These are phyloP conservation scores for Malus fusca DNA, from an alignment of 306 rosid species.

Conservation along the genomic window DNA sequence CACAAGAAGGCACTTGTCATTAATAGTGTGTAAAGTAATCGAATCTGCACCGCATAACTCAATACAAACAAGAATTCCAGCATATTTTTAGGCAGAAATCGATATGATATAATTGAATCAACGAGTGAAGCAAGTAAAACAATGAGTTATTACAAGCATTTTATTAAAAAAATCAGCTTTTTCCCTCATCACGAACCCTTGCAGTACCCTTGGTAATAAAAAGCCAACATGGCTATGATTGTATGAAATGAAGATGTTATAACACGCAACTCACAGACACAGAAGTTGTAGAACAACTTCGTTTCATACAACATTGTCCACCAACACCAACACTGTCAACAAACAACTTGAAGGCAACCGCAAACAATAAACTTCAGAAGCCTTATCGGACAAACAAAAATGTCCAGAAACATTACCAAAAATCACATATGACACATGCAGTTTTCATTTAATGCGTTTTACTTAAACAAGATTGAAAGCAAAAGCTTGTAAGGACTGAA, in stretches of 20 bases:
- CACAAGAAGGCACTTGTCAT: conserved; percentile 11
- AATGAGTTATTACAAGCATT: not conserved
- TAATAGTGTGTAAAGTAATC: conserved; percentile 4
- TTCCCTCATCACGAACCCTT: not conserved
- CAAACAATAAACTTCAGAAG: not conserved
- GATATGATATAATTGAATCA: not conserved
- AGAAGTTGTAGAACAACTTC: not conserved
- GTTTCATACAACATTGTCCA: not conserved
- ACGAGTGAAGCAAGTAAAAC: not conserved
- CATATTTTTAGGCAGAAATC: not conserved
- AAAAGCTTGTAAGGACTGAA: not conserved
- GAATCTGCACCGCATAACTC: not conserved
- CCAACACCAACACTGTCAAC: not conserved
- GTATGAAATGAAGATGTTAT: not conserved
- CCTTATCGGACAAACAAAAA: not conserved
- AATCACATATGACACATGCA: not conserved
- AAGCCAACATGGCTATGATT: not conserved
- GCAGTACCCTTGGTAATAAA: not conserved
- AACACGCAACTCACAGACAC: not conserved
- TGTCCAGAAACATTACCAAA: not conserved
- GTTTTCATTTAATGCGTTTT: not conserved
- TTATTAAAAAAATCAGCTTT: not conserved
- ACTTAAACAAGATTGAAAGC: not conserved
- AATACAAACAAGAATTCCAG: not conserved
- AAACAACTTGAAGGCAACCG: not conserved